Conservation (phyloP, 2,329 filamentous ascomycete species). For the Onygenales sp. region DNA sequence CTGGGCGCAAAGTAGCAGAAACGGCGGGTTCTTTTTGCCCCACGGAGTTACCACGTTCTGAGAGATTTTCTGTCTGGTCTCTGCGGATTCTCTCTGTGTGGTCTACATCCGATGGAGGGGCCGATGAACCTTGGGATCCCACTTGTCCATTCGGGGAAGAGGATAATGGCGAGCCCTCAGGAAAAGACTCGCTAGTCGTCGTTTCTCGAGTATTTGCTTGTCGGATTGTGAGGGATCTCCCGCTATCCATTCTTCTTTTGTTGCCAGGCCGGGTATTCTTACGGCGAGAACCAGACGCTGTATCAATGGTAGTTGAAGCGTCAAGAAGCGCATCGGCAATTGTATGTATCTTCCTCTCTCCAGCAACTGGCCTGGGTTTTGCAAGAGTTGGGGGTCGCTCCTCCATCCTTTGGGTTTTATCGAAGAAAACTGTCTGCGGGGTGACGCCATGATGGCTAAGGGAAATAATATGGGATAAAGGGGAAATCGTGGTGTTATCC, state of each 20-base stretch:
- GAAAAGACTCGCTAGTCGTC: slow-evolving; percentile 18
- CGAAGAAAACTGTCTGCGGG: slow-evolving; percentile 86
- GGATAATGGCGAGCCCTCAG: slow-evolving; percentile 23
- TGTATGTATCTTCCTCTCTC: slow-evolving; percentile 52
- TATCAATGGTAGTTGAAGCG: slow-evolving; percentile 79
- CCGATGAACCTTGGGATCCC: slow-evolving; percentile 24
- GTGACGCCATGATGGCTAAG: slow-evolving; percentile 68
- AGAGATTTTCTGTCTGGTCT: slow-evolving; percentile 10
- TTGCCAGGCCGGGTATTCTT: slow-evolving; percentile 31
- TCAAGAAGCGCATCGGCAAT: slow-evolving; percentile 87
- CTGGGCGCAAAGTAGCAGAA: slow-evolving; percentile 14
- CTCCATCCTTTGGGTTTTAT: slow-evolving; percentile 56
- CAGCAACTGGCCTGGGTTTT: slow-evolving; percentile 20
- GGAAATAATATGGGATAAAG: slow-evolving; percentile 60
- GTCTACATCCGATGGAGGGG: slow-evolving; percentile 25
- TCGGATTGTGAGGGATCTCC: slow-evolving; percentile 8
- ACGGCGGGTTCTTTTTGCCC: slow-evolving; percentile 19
- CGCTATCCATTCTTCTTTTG: slow-evolving; percentile 28
- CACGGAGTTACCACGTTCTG: slow-evolving; percentile 17
- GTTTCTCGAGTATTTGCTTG: slow-evolving; percentile 16
- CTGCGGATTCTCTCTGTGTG: slow-evolving; percentile 19
- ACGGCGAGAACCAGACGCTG: slow-evolving; percentile 42
- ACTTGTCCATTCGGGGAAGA: slow-evolving; percentile 26
- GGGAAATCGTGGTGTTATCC: slow-evolving; percentile 25
- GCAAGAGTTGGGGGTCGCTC: slow-evolving; percentile 19